Base-by-base conservation (phyloP, 192 early-diverging fungal genomes). In the Geranomyces michiganensis region DNA sequence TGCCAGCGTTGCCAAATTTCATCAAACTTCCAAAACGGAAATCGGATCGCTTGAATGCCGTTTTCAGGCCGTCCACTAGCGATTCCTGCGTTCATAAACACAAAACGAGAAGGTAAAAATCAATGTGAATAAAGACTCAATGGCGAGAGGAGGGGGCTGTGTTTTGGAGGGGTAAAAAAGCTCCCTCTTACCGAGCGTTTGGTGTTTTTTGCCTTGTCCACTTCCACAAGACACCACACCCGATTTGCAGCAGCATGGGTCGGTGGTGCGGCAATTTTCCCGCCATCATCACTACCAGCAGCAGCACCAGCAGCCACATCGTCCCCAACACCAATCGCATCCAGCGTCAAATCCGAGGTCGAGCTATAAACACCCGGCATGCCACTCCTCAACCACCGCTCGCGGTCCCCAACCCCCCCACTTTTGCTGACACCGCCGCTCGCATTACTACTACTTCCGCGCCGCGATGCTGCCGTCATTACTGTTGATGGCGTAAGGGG, bases 1-100 rank as follows among this genome's bases (percentile, higher is more conserved):
- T 70, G 5, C 68, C 68, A 4, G 68, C 56, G 44, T 24, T 56
- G 13, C 68, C 68, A 61, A 70, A 60, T 43, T 46, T 58, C 30
- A 59, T 22, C n/a, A 70, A 10, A 5, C 44, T 43, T 19, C 68
- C 68, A 44, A 70, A 45, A 6, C 68, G 68, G 32, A 70, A 70
- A 27, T 70, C 68, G 3, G 68, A 60, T 31, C 45, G 31, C 15
- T 19, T 19, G 31, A 60, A 60, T 32, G 58, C 58, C 12, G 58
- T 60, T 29, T 60, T 60, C 7, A 60, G 24, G 24, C 29, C 58
- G 58, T 17, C 29, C 21, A 60, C 29, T 4, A 60, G 17, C 29
- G 29, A 27, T 19, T 26, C 29, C 58, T 29, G 3, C n/a, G 46
- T 47, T 10, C 46, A 19, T 10, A 19, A 19, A 19, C 12, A 47